Evolutionary conservation across 352 stramenopile species (phyloP).

Genomic region (Pythium diclinum): DNA sequence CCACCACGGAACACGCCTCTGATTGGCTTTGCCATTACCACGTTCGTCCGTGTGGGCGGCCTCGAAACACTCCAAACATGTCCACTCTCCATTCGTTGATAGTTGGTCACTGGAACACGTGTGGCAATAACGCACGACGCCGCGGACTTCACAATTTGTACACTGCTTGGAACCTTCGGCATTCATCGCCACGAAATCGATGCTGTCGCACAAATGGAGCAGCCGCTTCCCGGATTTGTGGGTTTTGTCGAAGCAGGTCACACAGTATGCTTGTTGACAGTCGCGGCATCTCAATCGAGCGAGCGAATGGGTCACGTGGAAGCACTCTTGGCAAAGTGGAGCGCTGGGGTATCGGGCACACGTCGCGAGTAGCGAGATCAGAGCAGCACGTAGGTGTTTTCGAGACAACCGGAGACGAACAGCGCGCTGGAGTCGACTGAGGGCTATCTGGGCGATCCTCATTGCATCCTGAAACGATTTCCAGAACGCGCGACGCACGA

Average conservation of each 20-base stretch:
- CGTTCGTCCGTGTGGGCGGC: conserved; percentile 14
- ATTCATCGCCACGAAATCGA: conserved; percentile 33
- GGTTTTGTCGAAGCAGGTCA: conserved; percentile 22
- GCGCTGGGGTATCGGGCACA: conserved; percentile 29
- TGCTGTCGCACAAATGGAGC: conserved; percentile 32
- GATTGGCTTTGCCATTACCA: background rate
- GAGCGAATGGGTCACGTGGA: conserved; percentile 15
- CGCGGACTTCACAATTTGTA: conserved; percentile 27
- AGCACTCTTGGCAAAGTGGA: conserved; percentile 40
- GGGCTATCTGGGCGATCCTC: background rate
- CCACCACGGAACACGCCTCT: conserved; percentile 27
- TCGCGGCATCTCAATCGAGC: conserved; percentile 32
- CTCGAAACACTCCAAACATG: conserved; percentile 32
- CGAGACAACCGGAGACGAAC: conserved; percentile 13
- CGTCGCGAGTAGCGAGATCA: conserved; percentile 21
- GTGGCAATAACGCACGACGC: conserved; percentile 15
- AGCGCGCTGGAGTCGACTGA: conserved; percentile 17
- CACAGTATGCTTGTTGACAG: conserved; percentile 32
- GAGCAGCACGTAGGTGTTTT: conserved; percentile 11
- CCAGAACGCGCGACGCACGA: conserved; percentile 26
- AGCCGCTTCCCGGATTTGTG: conserved; percentile 36
- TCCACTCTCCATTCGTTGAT: background rate
- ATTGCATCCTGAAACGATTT: conserved; percentile 23
- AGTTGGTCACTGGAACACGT: conserved; percentile 16
- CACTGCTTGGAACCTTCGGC: conserved; percentile 22